Evolutionary conservation across 768 basidiomycete species (phyloP).

Genomic region (Tricholoma sp.): DNA sequence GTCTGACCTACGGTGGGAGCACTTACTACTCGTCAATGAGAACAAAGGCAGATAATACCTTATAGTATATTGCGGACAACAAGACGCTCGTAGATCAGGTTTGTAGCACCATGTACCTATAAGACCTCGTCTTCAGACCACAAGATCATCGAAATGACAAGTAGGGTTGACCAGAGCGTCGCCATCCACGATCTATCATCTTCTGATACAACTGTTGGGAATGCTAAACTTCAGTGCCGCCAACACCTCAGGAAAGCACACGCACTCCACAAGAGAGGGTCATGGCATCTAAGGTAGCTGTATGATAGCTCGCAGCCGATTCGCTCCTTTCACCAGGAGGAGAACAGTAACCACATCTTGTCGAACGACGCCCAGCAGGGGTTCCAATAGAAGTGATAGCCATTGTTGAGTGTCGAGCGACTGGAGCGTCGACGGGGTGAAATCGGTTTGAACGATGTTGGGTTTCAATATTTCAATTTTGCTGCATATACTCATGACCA

Average conservation of each 20-base stretch:
- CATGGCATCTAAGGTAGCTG: conserved; percentile 44
- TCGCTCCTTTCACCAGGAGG: conserved; percentile 45
- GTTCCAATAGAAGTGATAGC: conserved; percentile 28
- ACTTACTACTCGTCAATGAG: conserved; percentile 1
- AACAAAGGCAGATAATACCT: conserved; percentile 40
- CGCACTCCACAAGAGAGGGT: conserved; percentile 42
- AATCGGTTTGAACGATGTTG: too few relatives aligned
- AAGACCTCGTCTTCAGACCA: not conserved
- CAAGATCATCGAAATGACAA: not conserved
- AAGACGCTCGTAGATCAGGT: conserved; percentile 74
- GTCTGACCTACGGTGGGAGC: conserved; percentile 47
- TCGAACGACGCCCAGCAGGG: conserved; percentile 28
- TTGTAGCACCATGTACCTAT: conserved; percentile 76
- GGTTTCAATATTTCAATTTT: too few relatives aligned
- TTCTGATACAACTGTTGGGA: conserved; percentile 60
- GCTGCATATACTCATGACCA: too few relatives aligned
- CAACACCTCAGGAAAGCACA: not conserved
- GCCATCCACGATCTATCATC: conserved; percentile 86
- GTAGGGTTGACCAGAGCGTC: conserved; percentile 54
- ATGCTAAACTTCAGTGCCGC: not conserved
- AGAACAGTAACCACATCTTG: conserved; percentile 67
- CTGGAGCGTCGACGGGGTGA: too few relatives aligned
- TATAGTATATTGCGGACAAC: conserved; percentile 95
- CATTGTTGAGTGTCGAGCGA: conserved; percentile 1
- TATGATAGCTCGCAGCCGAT: conserved; percentile 36